Evolutionary conservation across 345 rosid genomes (phyloP).

Genomic region (Arabidopsis arenosa): DNA sequence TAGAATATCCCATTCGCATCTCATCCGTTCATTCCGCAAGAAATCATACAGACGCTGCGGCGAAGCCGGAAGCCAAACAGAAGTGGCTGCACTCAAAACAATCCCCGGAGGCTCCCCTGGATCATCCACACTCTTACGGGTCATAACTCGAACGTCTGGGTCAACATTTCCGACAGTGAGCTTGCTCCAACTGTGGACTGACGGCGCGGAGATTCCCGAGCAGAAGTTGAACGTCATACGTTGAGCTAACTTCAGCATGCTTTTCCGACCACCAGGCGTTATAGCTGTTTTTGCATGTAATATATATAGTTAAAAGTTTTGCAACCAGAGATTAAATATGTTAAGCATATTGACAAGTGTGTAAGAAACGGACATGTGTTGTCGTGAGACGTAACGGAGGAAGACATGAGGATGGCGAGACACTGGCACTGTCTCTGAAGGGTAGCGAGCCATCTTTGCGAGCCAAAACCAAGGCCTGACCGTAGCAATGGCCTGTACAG

Average conservation of each 20-base stretch:
- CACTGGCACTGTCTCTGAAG: slow-evolving; percentile 70
- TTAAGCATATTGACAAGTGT: not conserved
- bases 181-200: slow-evolving; percentile 60
- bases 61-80: slow-evolving; percentile 67
- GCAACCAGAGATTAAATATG: slow-evolving; percentile 5
- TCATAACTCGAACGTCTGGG: slow-evolving; percentile 67
- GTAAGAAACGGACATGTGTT: slow-evolving; percentile 49
- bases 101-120: slow-evolving; percentile 74
- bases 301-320: not conserved
- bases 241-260: slow-evolving; percentile 71
- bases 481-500: slow-evolving; percentile 60
- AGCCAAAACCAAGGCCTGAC: slow-evolving; percentile 73
- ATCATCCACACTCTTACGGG: slow-evolving; percentile 61
- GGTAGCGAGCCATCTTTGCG: slow-evolving; percentile 68
- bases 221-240: slow-evolving; percentile 71
- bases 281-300: slow-evolving; percentile 45
- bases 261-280: slow-evolving; percentile 55
- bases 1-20: slow-evolving; percentile 70
- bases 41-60: slow-evolving; percentile 65
- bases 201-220: slow-evolving; percentile 61
- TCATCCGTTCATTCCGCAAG: slow-evolving; percentile 59
- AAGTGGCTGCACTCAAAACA: slow-evolving; percentile 68
- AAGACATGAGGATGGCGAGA: slow-evolving; percentile 64
- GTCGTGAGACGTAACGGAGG: slow-evolving; percentile 53
- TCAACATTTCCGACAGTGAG: slow-evolving; percentile 58